Base-by-base conservation (phyloP, 1,284 basidiomycete species). In the Pholiota adiposa region DNA sequence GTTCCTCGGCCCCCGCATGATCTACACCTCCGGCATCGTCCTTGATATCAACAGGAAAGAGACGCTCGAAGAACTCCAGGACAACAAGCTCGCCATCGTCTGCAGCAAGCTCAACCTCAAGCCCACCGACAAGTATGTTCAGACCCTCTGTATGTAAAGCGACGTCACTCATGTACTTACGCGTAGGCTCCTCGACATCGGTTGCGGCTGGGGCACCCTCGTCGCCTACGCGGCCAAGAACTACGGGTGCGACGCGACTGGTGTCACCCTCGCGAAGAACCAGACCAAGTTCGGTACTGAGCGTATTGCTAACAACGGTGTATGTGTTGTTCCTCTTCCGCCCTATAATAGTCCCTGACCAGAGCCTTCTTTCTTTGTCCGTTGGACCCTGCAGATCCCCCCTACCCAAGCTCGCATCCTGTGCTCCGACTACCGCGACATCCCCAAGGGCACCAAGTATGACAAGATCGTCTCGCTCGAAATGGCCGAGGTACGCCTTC, bases 161-260 rank as follows among this genome's bases (percentile, higher is more conserved):
- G 18, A 51, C 6, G 2, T 56, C 29, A 14, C 53, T 48, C 16
- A 44, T 33, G 27, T 23, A 2, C 21, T 40, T 33, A n/a, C 21
- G 44, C 49, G 16, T 41, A 79, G 87, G 64, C 82, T 98, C 34
- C 88, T 99, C 59, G 94, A 96, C 69, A 93, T 98, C 65, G 97
- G 97, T 34, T 99, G 97, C 73, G 97, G 97, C 52, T 99, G 97
- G 97, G 97, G 97, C 31, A 98, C 97, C 0, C 88, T 99, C 58
- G 85, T 88, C 51, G 89, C 97, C 1, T 98, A 96, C 72, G 97
- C 97, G 29, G 93, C 94, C 50, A 98, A 98, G 82, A 99, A 99
- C 82, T 99, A 92, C 73, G 93, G 83, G 14, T 96, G 93, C 68
- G 94, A 98, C 70, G 93, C 91, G 34, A 98, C 96, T 43, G 97